Base-by-base conservation (phyloP, 2,329 filamentous ascomycete genomes). In the Cytospora leucostoma region DNA sequence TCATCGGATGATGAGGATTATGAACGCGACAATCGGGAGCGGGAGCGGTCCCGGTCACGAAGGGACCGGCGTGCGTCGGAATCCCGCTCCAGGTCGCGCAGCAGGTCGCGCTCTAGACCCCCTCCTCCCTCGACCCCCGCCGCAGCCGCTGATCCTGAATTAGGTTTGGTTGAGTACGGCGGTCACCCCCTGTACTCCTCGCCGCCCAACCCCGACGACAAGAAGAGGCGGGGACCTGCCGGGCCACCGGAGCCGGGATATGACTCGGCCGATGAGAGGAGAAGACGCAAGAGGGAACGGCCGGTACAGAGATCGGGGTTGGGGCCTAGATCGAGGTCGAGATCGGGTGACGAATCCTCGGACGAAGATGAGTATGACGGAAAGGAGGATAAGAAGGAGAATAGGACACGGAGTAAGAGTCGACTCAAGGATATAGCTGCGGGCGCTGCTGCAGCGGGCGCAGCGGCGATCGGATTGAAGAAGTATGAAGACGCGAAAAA, bases 121-220 rank as follows among this genome's bases (percentile, higher is more conserved):
- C 64, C 35, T 40, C 54, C 55, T 52, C 60, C 37, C 64, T 37
- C 64, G 51, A 61, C 51, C 51, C 74, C 73, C 74, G 72, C 70
- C 69, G 64, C 59, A 65, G 68, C 73, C 74, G 80, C 83, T 87
- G 85, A 88, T 84, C 82, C 80, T 79, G 84, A 87, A 78, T 78
- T 88, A 86, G 86, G 85, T 78, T 80, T 88, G 80, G 84, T 88
- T 82, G 84, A 88, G 74, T 88, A 88, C 79, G 86, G 86, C 69
- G 79, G 78, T 72, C 80, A 82, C 68, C 84, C 85, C 70, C 79
- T 88, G 68, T 78, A 78, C 66, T 71, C 74, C 65, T 71, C 72
- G 38, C 73, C 75, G 68, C 74, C 73, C 55, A 71, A 74, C 67
- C 72, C 74, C 54, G 68, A 70, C 33, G 64, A 69, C 57, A 60